Percentiles rank a stretch among this genome's conserved stretches.
These are phyloP conservation scores for Podospora australis DNA, from an alignment of 495 filamentous ascomycete species.

Conservation along the genomic window DNA sequence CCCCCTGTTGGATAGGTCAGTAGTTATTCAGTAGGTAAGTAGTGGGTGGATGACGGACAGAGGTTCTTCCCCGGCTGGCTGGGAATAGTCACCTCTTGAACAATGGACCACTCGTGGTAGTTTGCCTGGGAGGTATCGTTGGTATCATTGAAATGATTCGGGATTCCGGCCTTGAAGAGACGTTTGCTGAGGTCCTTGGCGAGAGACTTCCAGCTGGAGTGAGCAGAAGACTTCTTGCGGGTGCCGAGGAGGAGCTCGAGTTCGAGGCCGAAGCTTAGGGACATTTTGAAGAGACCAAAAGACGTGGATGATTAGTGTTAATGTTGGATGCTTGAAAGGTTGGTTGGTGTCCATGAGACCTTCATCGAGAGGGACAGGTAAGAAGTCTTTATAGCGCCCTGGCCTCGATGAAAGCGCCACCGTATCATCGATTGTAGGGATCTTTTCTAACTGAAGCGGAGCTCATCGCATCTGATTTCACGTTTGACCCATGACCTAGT, in stretches of 20 bases:
- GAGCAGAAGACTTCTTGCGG: conserved; percentile 10
- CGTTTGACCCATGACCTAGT: no score
- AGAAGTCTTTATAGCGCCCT: not conserved
- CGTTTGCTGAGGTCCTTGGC: conserved; percentile 21
- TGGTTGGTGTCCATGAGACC: not conserved
- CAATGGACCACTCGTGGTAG: conserved; percentile 27
- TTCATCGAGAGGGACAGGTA: not conserved
- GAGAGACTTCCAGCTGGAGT: conserved; percentile 19
- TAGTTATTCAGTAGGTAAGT: not conserved
- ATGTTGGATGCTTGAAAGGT: not conserved
- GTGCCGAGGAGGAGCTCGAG: conserved; percentile 24
- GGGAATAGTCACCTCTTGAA: conserved; percentile 23
- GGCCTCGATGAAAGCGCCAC: not conserved
- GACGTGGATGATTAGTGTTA: not conserved
- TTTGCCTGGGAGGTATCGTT: conserved; percentile 18
- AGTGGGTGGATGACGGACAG: conserved; percentile 7
- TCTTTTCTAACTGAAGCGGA: not conserved
- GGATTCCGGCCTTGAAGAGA: conserved; percentile 18
- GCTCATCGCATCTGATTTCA: no score
- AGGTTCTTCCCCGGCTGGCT: conserved; percentile 18
- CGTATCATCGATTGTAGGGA: not conserved
- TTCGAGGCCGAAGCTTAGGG: conserved; percentile 25
- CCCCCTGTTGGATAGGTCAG: conserved; percentile 12
- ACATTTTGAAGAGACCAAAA: no score
- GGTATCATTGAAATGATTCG: conserved; percentile 21